Conservation (phyloP, 805 yeast genomes). For the Spathaspora girioi region DNA sequence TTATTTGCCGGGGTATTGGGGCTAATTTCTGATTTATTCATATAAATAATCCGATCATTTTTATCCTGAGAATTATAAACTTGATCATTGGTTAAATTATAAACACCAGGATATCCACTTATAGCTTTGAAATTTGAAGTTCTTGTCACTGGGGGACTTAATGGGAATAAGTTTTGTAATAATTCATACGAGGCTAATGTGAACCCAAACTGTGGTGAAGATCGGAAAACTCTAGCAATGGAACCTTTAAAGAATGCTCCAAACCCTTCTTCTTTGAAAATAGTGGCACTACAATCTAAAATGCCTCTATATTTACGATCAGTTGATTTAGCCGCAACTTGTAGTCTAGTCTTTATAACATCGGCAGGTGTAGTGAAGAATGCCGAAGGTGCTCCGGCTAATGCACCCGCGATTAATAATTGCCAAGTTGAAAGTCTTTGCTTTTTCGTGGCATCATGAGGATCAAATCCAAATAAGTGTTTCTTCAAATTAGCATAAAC, state of each 20-base stretch:
- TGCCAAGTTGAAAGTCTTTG: slow-evolving; percentile 75
- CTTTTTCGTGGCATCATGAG: slow-evolving; percentile 55
- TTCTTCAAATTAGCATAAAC: slow-evolving; percentile 91
- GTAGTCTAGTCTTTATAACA: slow-evolving; percentile 92
- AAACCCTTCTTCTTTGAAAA: slow-evolving; percentile 77
- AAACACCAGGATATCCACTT: slow-evolving; percentile 44
- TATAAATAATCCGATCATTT: slow-evolving; percentile 32
- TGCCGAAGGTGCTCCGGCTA: slow-evolving; percentile 98
- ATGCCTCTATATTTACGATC: slow-evolving; percentile 78
- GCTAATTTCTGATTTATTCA: slow-evolving; percentile 20
- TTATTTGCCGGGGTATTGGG: slow-evolving; percentile 17
- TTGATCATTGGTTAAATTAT: slow-evolving; percentile 41
- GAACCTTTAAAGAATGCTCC: slow-evolving; percentile 94
- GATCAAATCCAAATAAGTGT: slow-evolving; percentile 78
- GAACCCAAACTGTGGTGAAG: slow-evolving; percentile 97
- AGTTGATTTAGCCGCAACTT: slow-evolving; percentile 73
- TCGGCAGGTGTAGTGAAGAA: slow-evolving; percentile 95
- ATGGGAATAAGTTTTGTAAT: slow-evolving; percentile 75
- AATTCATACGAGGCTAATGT: slow-evolving; percentile 96
- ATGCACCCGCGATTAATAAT: slow-evolving; percentile 79
- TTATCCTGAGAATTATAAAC: slow-evolving; percentile 37
- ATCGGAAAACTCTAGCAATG: slow-evolving; percentile 87
- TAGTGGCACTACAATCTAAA: slow-evolving; percentile 69
- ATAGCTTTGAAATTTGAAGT: slow-evolving; percentile 42
- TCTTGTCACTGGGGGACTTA: slow-evolving; percentile 47